Base-by-base conservation (phyloP, 1,139 yeast species). In the Lodderomyces metapsilosis region DNA sequence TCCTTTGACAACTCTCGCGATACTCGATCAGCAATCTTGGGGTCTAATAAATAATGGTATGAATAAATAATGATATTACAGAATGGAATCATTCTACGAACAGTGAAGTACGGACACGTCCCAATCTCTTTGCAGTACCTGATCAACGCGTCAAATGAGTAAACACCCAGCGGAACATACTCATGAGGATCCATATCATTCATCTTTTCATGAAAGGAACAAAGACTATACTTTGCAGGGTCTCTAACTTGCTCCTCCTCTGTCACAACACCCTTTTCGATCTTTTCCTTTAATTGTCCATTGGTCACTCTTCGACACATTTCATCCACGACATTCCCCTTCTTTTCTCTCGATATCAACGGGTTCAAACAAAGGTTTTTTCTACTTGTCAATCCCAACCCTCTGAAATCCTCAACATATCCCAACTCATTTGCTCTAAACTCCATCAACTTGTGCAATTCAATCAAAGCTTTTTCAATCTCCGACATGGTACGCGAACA, bases 401-500 rank as follows among this genome's bases (percentile, higher is more conserved):
- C 99, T 48, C 98, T 71, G 59, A 92, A 94, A 42, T 85, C 89
- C 59, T 89, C 98, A 23, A 71, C 84, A 51, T 76, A 80, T 0
- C 98, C 98, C 43, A 92, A 70, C 57, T 88, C 95, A 43, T 79
- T 72, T 3, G 92, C 66, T 48, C 99, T 74, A 59, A 76, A 92
- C 41, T 80, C 88, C 98, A 92, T 92, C 53, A 92, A 71, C 42
- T 80, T 82, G 49, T 87, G 84, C 69, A 94, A 73, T 67, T 92
- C 99, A n/a, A 91, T 88, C 59, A 92, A 68, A 0, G 98, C 98
- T 66, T 92, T 92, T 66, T 92, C 98, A 59, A 92, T 92, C 68
- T 92, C 99, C 8, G 97, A 88, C 98, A 92, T 92, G 28, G 99
- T 92, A 76, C 99, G 98, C 5, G 98, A 92, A 64, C 99, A 92